Evolutionary conservation across 495 filamentous ascomycete species (phyloP).

Genomic region (Penicillium egyptiacum): DNA sequence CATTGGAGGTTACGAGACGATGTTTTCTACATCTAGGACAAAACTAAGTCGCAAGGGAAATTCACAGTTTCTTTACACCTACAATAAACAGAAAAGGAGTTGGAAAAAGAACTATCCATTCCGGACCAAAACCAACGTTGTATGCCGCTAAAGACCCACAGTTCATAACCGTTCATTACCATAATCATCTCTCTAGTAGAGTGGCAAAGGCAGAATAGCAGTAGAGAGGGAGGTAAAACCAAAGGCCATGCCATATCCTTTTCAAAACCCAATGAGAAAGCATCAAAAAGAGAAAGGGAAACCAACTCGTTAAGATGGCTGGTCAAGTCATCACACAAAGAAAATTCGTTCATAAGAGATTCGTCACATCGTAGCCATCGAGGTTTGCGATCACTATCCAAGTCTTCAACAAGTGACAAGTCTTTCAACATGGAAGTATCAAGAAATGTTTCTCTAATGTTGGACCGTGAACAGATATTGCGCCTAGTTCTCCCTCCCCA

Average conservation of each 20-base stretch:
- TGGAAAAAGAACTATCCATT: constrained; percentile 3
- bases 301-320: constrained; percentile 12
- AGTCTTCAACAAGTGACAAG: neutral
- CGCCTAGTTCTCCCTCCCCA: constrained; percentile 1
- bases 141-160: constrained; percentile 10
- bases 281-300: constrained; percentile 12
- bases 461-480: neutral
- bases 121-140: constrained; percentile 4
- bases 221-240: constrained; percentile 5
- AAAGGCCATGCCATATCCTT: constrained; percentile 23
- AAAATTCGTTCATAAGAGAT: constrained; percentile 43
- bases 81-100: neutral
- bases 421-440: constrained; percentile 23
- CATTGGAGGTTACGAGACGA: too few species aligned
- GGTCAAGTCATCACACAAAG: constrained; percentile 24
- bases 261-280: constrained; percentile 15
- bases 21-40: too few species aligned
- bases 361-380: constrained; percentile 53
- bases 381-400: constrained; percentile 19
- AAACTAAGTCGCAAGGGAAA: too few species aligned
- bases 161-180: constrained; percentile 38
- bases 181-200: constrained; percentile 37
- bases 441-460: neutral
- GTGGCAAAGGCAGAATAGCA: constrained; percentile 6
- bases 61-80: neutral